Conservation (phyloP, 208 protist genomes). For the Leptomonas seymouri region DNA sequence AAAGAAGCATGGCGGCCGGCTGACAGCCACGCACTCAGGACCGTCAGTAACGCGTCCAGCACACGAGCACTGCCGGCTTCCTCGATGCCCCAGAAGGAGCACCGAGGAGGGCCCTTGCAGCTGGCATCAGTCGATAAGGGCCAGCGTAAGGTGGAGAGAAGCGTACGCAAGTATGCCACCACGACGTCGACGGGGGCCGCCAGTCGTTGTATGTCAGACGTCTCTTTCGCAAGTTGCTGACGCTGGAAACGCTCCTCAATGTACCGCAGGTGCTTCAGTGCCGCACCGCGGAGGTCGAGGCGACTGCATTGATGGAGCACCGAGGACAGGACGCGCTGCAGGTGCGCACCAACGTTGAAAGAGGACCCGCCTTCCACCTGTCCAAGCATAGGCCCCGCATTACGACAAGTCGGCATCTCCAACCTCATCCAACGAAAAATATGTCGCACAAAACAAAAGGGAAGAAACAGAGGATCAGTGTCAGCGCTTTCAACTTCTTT, state of each 20-base stretch:
- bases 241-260: conserved; percentile 41
- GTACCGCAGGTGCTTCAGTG: conserved; percentile 51
- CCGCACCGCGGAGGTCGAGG: conserved; percentile 61
- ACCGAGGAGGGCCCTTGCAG: background rate
- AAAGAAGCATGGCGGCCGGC: conserved; percentile 48
- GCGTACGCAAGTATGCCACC: conserved; percentile 48
- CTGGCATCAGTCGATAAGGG: background rate
- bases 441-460: conserved; percentile 16
- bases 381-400: background rate
- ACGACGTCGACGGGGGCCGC: conserved; percentile 44
- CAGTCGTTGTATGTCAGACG: conserved; percentile 21
- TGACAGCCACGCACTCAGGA: conserved; percentile 50
- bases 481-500: background rate
- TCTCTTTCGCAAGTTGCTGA: conserved; percentile 13
- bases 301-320: conserved; percentile 43
- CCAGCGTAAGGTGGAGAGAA: conserved; percentile 43
- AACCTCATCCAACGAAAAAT: conserved; percentile 28
- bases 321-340: conserved; percentile 35
- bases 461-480: conserved; percentile 2
- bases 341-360: conserved; percentile 17
- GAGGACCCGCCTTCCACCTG: background rate
- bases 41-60: conserved; percentile 33
- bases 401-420: background rate
- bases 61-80: conserved; percentile 15
- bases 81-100: conserved; percentile 52